phyloP scores from a whole-genome alignment of 2,329 filamentous ascomycete species.

The Daldinia sp. region DNA sequence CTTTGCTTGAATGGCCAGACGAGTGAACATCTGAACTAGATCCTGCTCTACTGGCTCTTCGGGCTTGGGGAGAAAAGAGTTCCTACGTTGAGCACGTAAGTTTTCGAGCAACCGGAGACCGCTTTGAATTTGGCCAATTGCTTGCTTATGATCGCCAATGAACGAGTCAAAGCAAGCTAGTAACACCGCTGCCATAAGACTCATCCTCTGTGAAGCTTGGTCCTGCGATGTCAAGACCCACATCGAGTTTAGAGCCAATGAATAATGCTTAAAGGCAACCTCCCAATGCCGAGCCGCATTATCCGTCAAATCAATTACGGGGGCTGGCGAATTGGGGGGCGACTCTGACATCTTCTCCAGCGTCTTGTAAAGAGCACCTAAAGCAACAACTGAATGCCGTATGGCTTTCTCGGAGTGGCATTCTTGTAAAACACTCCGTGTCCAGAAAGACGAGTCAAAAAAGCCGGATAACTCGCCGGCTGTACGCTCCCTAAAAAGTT shows the following conservation, averaged over 20 bases:
- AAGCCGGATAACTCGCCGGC: constrained; percentile 71
- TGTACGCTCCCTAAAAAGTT: constrained; percentile 68
- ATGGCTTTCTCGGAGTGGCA: constrained; percentile 69
- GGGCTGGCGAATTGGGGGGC: constrained; percentile 56
- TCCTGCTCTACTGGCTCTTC: constrained; percentile 65
- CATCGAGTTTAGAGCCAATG: constrained; percentile 62
- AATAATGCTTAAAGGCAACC: constrained; percentile 67
- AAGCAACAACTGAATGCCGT: constrained; percentile 70
- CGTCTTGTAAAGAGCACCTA: constrained; percentile 73
- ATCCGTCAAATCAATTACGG: constrained; percentile 46
- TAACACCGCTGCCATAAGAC: constrained; percentile 70
- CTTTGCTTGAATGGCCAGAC: constrained; percentile 70
- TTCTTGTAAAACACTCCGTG: constrained; percentile 67
- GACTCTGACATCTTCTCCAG: constrained; percentile 65
- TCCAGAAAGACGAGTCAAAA: constrained; percentile 73
- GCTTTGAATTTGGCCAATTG: constrained; percentile 67
- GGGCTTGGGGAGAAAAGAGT: constrained; percentile 49
- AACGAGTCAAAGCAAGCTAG: constrained; percentile 75
- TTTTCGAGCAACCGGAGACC: constrained; percentile 64
- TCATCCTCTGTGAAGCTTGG: constrained; percentile 58
- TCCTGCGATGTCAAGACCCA: constrained; percentile 54
- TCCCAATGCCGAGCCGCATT: constrained; percentile 63
- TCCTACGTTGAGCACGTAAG: constrained; percentile 56
- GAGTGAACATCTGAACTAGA: constrained; percentile 69
- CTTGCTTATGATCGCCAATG: constrained; percentile 68